Percentiles rank a stretch among this genome's conserved stretches.
phyloP scores from a whole-genome alignment of 768 basidiomycete genomes.

The Pulveroboletus ravenelii region DNA sequence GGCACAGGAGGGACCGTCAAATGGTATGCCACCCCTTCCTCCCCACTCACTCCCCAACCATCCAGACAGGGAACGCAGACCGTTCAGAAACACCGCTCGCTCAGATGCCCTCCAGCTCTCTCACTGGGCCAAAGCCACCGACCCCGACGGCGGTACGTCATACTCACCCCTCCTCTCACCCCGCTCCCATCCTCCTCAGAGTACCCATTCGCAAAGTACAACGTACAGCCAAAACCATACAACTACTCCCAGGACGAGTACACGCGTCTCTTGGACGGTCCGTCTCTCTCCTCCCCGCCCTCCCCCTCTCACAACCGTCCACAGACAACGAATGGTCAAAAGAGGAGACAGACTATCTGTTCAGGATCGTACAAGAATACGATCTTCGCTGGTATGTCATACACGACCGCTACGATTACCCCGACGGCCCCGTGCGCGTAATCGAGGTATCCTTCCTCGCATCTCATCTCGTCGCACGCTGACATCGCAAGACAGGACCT shows the following conservation, averaged over 20 bases:
- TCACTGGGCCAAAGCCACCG: constrained; percentile 79
- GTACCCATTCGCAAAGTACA: constrained; percentile 82
- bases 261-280: constrained; percentile 69
- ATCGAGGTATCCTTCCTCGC: constrained; percentile 53
- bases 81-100: constrained; percentile 71
- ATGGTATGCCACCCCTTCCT: constrained; percentile 48
- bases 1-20: constrained; percentile 58
- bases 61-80: constrained; percentile 62
- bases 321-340: constrained; percentile 83
- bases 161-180: background rate
- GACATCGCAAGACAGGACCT: constrained; percentile 49
- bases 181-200: constrained; percentile 37
- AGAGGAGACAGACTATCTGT: constrained; percentile 92
- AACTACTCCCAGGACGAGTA: constrained; percentile 88
- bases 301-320: background rate
- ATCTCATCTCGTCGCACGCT: background rate
- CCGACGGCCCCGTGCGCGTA: constrained; percentile 46
- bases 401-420: constrained; percentile 82
- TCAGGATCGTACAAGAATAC: constrained; percentile 71
- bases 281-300: constrained; percentile 1
- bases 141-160: constrained; percentile 50
- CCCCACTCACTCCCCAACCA: background rate
- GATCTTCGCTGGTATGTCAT: constrained; percentile 89
- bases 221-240: constrained; percentile 58
- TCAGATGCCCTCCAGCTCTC: constrained; percentile 60